Evolutionary conservation across 2,329 filamentous ascomycete genomes (phyloP).

Genomic region (Aspergillus eucalypticola): DNA sequence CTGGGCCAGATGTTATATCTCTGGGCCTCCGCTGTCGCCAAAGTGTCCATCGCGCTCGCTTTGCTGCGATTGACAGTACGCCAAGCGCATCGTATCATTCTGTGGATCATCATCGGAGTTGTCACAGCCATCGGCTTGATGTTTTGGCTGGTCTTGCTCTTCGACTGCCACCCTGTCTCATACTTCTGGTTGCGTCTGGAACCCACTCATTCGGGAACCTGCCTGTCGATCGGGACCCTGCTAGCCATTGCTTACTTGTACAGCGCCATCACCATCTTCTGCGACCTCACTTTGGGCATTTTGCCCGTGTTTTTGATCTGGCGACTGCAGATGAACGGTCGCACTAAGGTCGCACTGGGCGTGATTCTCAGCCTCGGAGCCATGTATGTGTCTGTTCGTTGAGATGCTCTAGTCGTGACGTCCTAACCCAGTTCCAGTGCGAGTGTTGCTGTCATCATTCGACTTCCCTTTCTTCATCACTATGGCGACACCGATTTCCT

Average conservation of each 20-base stretch:
- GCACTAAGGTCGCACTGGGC: conserved; percentile 53
- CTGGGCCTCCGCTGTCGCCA: conserved; percentile 45
- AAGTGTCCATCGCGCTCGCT: conserved; percentile 54
- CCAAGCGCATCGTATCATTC: conserved; percentile 44
- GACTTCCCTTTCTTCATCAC: conserved; percentile 21
- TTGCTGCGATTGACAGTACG: conserved; percentile 51
- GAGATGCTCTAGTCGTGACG: background rate
- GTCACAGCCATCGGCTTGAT: conserved; percentile 46
- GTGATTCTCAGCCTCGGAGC: conserved; percentile 55
- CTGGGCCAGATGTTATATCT: conserved; percentile 55
- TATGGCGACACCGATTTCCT: conserved; percentile 26
- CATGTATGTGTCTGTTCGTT: conserved; percentile 38
- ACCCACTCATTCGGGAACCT: conserved; percentile 37
- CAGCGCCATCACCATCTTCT: conserved; percentile 43
- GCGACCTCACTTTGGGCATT: conserved; percentile 53
- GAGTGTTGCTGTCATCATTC: conserved; percentile 28
- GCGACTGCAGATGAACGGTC: conserved; percentile 55
- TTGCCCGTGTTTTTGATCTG: conserved; percentile 57
- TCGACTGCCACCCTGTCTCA: conserved; percentile 53
- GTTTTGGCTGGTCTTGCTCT: conserved; percentile 53
- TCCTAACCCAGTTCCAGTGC: conserved; percentile 14
- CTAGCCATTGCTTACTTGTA: conserved; percentile 55
- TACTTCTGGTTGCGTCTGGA: conserved; percentile 49
- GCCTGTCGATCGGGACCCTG: conserved; percentile 48
- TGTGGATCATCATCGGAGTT: conserved; percentile 48